Evolutionary conservation across 2,329 filamentous ascomycete genomes (phyloP).

Genomic region (Amesomyces nigricolor): DNA sequence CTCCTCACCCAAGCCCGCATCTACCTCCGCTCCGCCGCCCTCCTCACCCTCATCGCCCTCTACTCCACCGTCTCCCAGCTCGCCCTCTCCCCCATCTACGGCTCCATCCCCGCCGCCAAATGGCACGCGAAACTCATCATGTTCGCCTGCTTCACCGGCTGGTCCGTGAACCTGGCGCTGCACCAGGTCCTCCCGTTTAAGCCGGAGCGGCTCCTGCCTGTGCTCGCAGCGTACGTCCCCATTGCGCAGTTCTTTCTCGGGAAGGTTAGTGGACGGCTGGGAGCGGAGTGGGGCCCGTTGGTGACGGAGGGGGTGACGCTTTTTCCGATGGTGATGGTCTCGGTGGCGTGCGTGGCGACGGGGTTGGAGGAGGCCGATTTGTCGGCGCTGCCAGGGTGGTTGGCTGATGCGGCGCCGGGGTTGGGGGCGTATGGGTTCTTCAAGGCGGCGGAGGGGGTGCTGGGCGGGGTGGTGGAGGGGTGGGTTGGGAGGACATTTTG

Average conservation of each 20-base stretch:
- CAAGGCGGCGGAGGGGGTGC: constrained; percentile 42
- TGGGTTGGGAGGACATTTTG: constrained; percentile 57
- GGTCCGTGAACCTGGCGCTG: constrained; percentile 60
- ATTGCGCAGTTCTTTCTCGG: constrained; percentile 67
- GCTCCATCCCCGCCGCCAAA: constrained; percentile 68
- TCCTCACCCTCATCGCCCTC: constrained; percentile 55
- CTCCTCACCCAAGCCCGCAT: constrained; percentile 35
- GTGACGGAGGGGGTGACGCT: constrained; percentile 69
- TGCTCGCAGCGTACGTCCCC: constrained; percentile 72
- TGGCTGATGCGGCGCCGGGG: constrained; percentile 60
- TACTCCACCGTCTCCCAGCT: constrained; percentile 68
- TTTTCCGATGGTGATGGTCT: constrained; percentile 61
- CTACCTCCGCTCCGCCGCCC: constrained; percentile 38
- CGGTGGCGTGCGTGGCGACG: constrained; percentile 57
- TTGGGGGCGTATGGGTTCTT: constrained; percentile 63
- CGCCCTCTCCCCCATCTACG: constrained; percentile 80
- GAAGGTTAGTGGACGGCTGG: constrained; percentile 58
- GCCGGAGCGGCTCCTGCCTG: constrained; percentile 57
- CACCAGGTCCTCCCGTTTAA: constrained; percentile 44
- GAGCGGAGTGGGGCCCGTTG: constrained; percentile 66
- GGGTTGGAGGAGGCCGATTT: constrained; percentile 58
- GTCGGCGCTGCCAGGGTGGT: constrained; percentile 47
- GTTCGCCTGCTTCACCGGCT: constrained; percentile 63
- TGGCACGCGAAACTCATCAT: constrained; percentile 66
- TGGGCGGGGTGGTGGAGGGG: constrained; percentile 37